Evolutionary conservation across 2,329 filamentous ascomycete species (phyloP).

Genomic region (Herpotrichia juniperi): DNA sequence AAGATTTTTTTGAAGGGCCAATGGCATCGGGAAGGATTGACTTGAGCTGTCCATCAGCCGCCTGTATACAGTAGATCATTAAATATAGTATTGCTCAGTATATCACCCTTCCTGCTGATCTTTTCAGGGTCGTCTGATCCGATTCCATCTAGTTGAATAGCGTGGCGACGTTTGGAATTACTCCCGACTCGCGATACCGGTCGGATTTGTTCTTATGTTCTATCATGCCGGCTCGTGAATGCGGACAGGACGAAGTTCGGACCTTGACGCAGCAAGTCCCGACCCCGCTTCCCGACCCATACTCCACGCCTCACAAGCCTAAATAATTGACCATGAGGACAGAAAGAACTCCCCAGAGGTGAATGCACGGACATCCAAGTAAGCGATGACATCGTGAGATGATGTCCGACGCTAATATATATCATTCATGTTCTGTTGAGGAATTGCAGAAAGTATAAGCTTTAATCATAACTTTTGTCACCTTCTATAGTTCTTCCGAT

Average conservation of each 20-base stretch:
- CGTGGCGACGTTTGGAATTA: too few relatives aligned
- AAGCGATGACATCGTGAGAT: not conserved
- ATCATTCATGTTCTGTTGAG: not conserved
- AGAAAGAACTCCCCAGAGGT: too few relatives aligned
- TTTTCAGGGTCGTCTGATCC: not conserved
- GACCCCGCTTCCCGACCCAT: not conserved
- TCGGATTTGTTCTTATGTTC: too few relatives aligned
- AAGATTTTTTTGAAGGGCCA: not conserved
- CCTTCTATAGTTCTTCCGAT: too few relatives aligned
- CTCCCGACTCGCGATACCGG: too few relatives aligned
- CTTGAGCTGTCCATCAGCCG: not conserved
- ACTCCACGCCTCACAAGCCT: too few relatives aligned
- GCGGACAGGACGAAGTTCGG: not conserved
- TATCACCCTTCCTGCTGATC: not conserved
- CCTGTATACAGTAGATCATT: constrained; percentile 15
- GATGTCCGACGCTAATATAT: not conserved
- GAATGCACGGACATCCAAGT: not conserved
- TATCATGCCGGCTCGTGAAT: not conserved
- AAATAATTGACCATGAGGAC: not conserved
- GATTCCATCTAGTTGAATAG: too few relatives aligned
- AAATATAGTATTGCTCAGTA: constrained; percentile 15
- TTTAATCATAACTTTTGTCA: too few relatives aligned
- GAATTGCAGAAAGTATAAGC: too few relatives aligned
- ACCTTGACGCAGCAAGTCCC: not conserved
- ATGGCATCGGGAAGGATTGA: not conserved